Conservation (phyloP, 2,329 filamentous ascomycete genomes). For the Apiospora arundinis region DNA sequence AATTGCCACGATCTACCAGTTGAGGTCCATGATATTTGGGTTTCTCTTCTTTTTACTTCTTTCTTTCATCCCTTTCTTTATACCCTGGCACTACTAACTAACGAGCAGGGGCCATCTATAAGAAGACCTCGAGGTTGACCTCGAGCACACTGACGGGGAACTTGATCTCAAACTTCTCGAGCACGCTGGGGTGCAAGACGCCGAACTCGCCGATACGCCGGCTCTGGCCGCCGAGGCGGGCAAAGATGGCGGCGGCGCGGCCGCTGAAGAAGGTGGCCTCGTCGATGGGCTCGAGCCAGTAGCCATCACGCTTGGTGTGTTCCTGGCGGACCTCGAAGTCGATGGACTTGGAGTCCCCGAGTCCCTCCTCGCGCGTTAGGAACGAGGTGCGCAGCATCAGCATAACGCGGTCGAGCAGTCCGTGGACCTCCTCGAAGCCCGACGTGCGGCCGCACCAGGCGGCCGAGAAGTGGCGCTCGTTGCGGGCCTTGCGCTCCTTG, state of each 20-base stretch:
- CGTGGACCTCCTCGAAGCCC: constrained; percentile 95
- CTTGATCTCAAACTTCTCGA: constrained; percentile 68
- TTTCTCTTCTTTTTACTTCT: background rate
- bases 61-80: background rate
- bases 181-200: constrained; percentile 88
- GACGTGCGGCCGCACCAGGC: constrained; percentile 93
- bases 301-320: constrained; percentile 70
- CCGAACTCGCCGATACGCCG: constrained; percentile 87
- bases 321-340: constrained; percentile 61
- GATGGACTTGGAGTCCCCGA: constrained; percentile 55
- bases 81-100: background rate
- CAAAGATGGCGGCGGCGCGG: constrained; percentile 83
- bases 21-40: background rate
- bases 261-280: constrained; percentile 92
- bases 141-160: constrained; percentile 94
- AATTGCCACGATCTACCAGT: background rate
- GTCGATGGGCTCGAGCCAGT: constrained; percentile 94
- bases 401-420: constrained; percentile 89
- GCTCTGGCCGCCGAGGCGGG: constrained; percentile 76
- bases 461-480: constrained; percentile 95
- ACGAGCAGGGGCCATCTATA: background rate
- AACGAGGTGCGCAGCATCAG: constrained; percentile 88
- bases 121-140: constrained; percentile 90
- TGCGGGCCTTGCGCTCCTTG: constrained; percentile 84
- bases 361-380: constrained; percentile 75